Conservation (phyloP, 75 land plant species). For the Pinus tabuliformis region DNA sequence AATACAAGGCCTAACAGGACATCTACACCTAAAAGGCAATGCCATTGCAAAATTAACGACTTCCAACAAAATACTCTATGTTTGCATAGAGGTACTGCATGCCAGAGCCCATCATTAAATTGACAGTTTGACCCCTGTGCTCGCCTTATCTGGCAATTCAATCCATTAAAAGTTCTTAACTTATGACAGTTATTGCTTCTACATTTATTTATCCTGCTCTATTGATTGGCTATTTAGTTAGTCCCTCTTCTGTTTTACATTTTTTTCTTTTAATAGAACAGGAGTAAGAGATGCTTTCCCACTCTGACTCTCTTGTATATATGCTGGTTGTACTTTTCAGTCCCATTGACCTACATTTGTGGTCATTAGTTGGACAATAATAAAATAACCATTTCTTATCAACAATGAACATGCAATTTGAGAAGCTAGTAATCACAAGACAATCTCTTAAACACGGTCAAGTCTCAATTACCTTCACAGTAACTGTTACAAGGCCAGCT, state of each 20-base stretch:
- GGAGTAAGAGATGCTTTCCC: too few relatives aligned
- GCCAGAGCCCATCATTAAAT: background rate
- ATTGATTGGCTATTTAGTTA: too few relatives aligned
- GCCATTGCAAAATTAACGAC: background rate
- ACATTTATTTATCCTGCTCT: background rate
- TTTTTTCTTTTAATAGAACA: too few relatives aligned
- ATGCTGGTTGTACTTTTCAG: too few relatives aligned
- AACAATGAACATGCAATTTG: too few relatives aligned
- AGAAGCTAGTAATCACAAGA: background rate
- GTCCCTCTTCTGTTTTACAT: too few relatives aligned
- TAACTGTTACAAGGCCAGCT: conserved; percentile 45
- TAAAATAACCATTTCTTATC: too few relatives aligned
- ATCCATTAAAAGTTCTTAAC: background rate
- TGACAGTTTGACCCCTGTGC: background rate
- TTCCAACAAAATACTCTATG: background rate
- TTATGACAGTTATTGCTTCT: background rate
- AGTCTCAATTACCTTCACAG: conserved; percentile 41
- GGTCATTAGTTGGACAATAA: too few relatives aligned
- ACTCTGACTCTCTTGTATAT: too few relatives aligned
- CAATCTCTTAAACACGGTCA: background rate
- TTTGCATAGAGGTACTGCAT: background rate
- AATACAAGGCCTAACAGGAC: too few relatives aligned
- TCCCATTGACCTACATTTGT: too few relatives aligned
- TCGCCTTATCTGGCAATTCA: background rate
- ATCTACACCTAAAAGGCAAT: too few relatives aligned